These are phyloP conservation scores for Populus hybrid DNA, from an alignment of 441 rosid genomes.

Conservation along the genomic window DNA sequence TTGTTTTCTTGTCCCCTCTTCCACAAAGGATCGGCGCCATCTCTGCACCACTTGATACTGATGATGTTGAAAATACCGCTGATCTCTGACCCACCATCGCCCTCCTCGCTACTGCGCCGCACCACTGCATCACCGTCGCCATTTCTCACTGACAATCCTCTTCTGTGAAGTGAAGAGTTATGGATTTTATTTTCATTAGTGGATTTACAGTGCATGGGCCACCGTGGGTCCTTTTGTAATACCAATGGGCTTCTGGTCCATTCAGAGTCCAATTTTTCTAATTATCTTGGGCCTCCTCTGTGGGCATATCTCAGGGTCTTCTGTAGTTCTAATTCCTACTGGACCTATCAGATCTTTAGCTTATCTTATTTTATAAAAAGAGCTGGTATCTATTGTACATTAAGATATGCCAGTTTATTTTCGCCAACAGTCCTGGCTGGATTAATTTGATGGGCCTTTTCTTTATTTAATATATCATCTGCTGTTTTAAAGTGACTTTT, in stretches of 20 bases:
- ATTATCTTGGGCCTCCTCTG: no score
- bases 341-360: background rate
- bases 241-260: background rate
- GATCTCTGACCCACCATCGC: slow-evolving; percentile 32
- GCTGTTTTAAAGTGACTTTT: no score
- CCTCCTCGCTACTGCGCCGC: slow-evolving; percentile 61
- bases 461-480: no score
- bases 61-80: slow-evolving; percentile 14
- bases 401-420: no score
- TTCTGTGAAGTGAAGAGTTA: background rate
- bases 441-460: no score
- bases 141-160: background rate
- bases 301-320: background rate
- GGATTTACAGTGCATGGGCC: background rate
- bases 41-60: slow-evolving; percentile 18
- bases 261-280: background rate
- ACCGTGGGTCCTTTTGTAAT: no score
- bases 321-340: background rate
- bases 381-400: no score
- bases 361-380: background rate
- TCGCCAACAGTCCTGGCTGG: no score
- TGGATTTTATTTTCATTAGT: background rate
- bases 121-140: slow-evolving; percentile 72
- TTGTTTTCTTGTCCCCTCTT: slow-evolving; percentile 89
- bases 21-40: slow-evolving; percentile 64